A percentile compares a stretch with the other conserved stretches of the same genome.
Conservation (phyloP, 2,329 filamentous ascomycete genomes). For the Ceratocystis harringtonii region DNA sequence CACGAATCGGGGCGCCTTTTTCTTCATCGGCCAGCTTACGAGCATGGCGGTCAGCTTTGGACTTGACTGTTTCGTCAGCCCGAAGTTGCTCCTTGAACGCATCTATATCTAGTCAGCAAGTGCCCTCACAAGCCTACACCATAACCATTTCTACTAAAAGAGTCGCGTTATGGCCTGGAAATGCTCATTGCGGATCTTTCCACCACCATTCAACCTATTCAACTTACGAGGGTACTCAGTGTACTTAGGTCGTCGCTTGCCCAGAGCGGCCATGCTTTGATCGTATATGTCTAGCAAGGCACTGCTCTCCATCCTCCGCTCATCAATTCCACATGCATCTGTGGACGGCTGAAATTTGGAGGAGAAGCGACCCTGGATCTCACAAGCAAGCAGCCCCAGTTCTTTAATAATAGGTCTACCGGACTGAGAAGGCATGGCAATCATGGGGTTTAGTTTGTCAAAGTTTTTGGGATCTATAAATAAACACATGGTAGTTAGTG, state of each 20-base stretch:
- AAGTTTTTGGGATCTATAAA: constrained; percentile 29
- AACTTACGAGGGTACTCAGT: constrained; percentile 31
- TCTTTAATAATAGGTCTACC: constrained; percentile 28
- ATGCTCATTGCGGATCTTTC: not conserved
- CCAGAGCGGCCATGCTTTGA: constrained; percentile 28
- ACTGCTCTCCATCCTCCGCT: constrained; percentile 29
- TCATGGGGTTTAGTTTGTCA: constrained; percentile 31
- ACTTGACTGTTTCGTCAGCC: constrained; percentile 31
- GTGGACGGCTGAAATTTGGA: constrained; percentile 28
- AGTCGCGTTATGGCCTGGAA: too few species aligned
- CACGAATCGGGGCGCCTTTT: constrained; percentile 29
- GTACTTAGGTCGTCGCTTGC: constrained; percentile 32
- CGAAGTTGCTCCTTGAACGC: constrained; percentile 34
- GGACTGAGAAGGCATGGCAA: constrained; percentile 28
- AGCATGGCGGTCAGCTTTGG: constrained; percentile 33
- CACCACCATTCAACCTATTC: not conserved
- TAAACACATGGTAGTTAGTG: not conserved
- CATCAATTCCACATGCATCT: constrained; percentile 29
- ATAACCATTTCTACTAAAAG: too few species aligned
- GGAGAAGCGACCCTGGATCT: constrained; percentile 31
- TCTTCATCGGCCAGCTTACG: constrained; percentile 30
- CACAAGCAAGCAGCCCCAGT: constrained; percentile 28
- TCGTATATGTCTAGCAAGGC: constrained; percentile 29
- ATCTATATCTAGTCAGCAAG: constrained; percentile 21
- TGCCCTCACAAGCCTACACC: not conserved